These are phyloP conservation scores for Hirsutella thompsonii DNA, from an alignment of 2,329 filamentous ascomycete genomes.

Conservation along the genomic window DNA sequence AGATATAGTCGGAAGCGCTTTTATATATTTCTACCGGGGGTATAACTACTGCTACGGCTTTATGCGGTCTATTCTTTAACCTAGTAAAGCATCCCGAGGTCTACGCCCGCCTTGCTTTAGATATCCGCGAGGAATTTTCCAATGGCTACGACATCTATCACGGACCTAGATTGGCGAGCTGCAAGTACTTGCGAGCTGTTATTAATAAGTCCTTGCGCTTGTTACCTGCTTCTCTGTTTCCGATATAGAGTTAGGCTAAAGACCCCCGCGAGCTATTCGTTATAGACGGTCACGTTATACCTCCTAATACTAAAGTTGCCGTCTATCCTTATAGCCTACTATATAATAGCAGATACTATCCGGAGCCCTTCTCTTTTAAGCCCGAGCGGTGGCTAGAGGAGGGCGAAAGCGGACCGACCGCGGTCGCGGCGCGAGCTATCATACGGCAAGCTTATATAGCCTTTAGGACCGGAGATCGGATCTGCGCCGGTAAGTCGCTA, in stretches of 20 bases:
- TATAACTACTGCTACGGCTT: not conserved
- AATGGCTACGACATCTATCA: constrained; percentile 1
- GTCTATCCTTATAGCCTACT: constrained; percentile 1
- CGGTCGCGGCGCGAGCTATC: not conserved
- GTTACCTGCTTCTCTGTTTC: not conserved
- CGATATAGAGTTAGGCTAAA: not conserved
- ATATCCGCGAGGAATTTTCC: constrained; percentile 1
- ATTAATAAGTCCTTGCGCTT: constrained; percentile 2
- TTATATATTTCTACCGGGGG: not conserved
- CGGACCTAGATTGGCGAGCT: not conserved
- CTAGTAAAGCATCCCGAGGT: not conserved
- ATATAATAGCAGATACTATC: constrained; percentile 5
- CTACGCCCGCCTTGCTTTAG: not conserved
- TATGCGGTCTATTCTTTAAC: constrained; percentile 1
- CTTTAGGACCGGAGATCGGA: not conserved
- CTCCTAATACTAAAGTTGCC: not conserved
- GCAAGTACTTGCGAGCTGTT: constrained; percentile 2
- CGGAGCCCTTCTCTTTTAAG: constrained; percentile 7
- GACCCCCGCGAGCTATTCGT: not conserved
- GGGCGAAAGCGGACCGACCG: not conserved
- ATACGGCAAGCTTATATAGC: not conserved
- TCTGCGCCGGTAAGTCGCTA: constrained; percentile 1
- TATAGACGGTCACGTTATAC: constrained; percentile 2
- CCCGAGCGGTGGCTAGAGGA: constrained; percentile 6
- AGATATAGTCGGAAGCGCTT: not conserved